Conservation (phyloP, 768 basidiomycete genomes). For the Mycena vitilis region DNA sequence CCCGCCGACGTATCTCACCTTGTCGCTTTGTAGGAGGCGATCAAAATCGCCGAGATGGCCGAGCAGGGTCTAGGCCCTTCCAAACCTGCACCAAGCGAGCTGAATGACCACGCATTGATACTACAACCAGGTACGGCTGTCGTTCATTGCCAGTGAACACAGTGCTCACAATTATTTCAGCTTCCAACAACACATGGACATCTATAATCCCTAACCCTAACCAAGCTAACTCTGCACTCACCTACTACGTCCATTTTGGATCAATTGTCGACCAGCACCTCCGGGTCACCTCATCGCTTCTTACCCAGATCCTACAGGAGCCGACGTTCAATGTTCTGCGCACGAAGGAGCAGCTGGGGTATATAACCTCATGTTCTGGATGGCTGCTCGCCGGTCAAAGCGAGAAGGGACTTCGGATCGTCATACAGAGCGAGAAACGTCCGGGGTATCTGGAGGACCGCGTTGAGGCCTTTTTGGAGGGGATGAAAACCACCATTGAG, state of each 20-base stretch:
- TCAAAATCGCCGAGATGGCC: slow-evolving; percentile 74
- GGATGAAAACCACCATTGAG: slow-evolving; percentile 75
- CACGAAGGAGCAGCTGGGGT: slow-evolving; percentile 96
- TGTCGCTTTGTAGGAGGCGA: slow-evolving; percentile 70
- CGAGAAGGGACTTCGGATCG: slow-evolving; percentile 81
- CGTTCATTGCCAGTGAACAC: not conserved
- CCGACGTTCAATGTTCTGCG: slow-evolving; percentile 92
- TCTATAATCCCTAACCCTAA: slow-evolving; percentile 81
- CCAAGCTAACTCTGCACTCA: slow-evolving; percentile 87
- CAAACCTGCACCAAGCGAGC: slow-evolving; percentile 65
- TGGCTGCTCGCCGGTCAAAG: slow-evolving; percentile 73
- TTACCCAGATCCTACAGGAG: slow-evolving; percentile 89
- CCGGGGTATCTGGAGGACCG: slow-evolving; percentile 88
- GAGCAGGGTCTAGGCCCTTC: slow-evolving; percentile 73
- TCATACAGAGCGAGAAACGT: slow-evolving; percentile 87
- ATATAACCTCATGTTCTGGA: slow-evolving; percentile 77
- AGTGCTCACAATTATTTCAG: slow-evolving; percentile 50
- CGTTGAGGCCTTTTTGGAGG: slow-evolving; percentile 87
- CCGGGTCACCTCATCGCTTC: slow-evolving; percentile 76
- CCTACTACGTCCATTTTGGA: slow-evolving; percentile 89
- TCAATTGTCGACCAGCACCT: slow-evolving; percentile 68
- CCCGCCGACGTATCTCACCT: slow-evolving; percentile 9
- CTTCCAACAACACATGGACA: slow-evolving; percentile 75
- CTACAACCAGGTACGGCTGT: slow-evolving; percentile 70
- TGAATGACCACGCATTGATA: slow-evolving; percentile 69